These are phyloP conservation scores for Gracilariopsis chorda DNA, from an alignment of 23 red algal species.

Conservation along the genomic window DNA sequence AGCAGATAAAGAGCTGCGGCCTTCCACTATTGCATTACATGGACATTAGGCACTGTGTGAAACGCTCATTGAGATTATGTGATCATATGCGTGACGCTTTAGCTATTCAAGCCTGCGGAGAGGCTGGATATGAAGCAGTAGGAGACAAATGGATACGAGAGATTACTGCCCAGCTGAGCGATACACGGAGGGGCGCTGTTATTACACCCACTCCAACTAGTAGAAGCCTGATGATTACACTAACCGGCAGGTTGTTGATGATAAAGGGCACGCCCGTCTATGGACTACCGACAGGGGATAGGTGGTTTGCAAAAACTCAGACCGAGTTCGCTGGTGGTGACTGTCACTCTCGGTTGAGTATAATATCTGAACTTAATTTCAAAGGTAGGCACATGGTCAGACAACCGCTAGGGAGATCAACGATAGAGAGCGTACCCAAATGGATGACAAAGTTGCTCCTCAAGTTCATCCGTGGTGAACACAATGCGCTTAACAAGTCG, in stretches of 20 bases:
- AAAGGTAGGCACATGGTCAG: conserved; percentile 1
- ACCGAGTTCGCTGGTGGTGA: neutral
- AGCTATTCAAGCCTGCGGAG: neutral
- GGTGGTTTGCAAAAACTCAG: neutral
- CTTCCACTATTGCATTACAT: neutral
- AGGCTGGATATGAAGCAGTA: conserved; percentile 1
- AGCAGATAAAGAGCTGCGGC: neutral
- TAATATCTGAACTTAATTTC: conserved; percentile 16
- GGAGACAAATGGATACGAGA: conserved; percentile 20
- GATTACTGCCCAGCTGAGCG: neutral
- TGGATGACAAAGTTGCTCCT: neutral
- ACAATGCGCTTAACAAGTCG: neutral
- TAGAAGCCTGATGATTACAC: neutral
- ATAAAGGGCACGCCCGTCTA: neutral
- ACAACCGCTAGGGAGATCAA: neutral
- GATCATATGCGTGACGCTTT: neutral
- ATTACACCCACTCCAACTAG: neutral
- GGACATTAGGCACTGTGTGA: neutral
- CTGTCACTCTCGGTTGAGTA: neutral
- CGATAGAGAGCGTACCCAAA: neutral
- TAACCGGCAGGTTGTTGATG: neutral
- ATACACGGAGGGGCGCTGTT: neutral
- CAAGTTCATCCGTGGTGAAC: neutral
- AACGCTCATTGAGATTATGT: neutral
- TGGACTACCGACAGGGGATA: neutral